These are phyloP conservation scores for Vitis labrusca DNA, from an alignment of 164 flowering plant genomes.

Conservation along the genomic window DNA sequence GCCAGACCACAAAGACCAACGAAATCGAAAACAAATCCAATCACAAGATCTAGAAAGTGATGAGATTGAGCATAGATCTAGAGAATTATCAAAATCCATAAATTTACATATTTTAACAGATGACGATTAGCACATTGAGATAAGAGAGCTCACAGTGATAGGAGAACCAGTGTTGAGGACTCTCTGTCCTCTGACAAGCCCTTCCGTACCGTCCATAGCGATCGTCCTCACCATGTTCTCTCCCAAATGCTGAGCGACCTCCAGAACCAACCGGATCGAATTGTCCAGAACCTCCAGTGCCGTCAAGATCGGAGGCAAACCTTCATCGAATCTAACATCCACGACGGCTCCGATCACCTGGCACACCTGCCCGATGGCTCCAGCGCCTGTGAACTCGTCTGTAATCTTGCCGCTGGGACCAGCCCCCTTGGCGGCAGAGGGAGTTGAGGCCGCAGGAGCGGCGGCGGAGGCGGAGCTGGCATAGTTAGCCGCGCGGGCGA, in stretches of 20 bases:
- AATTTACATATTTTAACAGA: not conserved
- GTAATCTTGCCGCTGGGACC: constrained; percentile 63
- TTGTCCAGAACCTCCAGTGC: constrained; percentile 83
- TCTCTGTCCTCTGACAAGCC: constrained; percentile 77
- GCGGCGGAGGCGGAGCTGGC: constrained; percentile 61
- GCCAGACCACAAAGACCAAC: too few relatives aligned
- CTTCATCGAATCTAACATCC: constrained; percentile 85
- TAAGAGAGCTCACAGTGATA: constrained; percentile 58
- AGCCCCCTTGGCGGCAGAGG: constrained; percentile 16
- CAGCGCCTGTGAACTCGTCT: constrained; percentile 86
- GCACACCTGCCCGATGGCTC: constrained; percentile 73
- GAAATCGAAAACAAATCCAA: too few relatives aligned
- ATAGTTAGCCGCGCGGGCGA: constrained; percentile 46
- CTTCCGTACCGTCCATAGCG: constrained; percentile 97
- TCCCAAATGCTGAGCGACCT: constrained; percentile 96
- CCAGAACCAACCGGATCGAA: constrained; percentile 72
- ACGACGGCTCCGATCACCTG: constrained; percentile 96
- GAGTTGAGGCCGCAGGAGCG: constrained; percentile 27
- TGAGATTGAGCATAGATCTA: too few relatives aligned
- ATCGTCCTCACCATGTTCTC: constrained; percentile 83
- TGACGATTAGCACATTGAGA: not conserved
- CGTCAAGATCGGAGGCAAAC: constrained; percentile 87
- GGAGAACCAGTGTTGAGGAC: constrained; percentile 96
- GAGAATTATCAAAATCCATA: too few relatives aligned
- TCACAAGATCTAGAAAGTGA: too few relatives aligned